These are phyloP conservation scores for Kickxella alabastrina DNA, from an alignment of 192 early-diverging fungal species.

Conservation along the genomic window DNA sequence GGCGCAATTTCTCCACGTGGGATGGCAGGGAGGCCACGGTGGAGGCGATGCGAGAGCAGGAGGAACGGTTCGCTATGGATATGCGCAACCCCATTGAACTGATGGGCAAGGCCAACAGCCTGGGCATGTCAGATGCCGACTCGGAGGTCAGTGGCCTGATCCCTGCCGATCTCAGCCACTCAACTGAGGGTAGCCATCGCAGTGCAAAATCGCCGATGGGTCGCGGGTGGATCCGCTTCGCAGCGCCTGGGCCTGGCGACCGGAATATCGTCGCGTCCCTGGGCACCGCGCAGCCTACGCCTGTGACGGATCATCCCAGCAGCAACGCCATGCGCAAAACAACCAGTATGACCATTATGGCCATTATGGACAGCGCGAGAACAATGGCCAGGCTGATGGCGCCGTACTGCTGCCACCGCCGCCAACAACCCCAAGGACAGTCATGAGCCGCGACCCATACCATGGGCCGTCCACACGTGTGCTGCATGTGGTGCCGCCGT, in stretches of 20 bases:
- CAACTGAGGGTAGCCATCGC: too few species aligned
- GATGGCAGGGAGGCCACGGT: slow-evolving; percentile 43
- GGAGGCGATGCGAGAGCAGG: slow-evolving; percentile 31
- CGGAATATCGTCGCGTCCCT: too few species aligned
- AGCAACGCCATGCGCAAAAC: too few species aligned
- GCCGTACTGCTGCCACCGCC: too few species aligned
- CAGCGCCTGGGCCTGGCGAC: too few species aligned
- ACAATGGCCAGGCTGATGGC: too few species aligned
- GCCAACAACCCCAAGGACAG: slow-evolving; percentile 45
- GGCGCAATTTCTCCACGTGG: slow-evolving; percentile 29
- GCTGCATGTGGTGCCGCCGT: slow-evolving; percentile 29
- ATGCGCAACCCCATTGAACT: slow-evolving; percentile 28
- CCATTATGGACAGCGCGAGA: too few species aligned
- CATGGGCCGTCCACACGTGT: slow-evolving; percentile 27
- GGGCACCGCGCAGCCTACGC: too few species aligned
- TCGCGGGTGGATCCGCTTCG: too few species aligned
- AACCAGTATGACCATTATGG: slow-evolving; percentile 1
- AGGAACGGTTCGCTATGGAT: slow-evolving; percentile 8
- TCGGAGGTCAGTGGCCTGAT: slow-evolving; percentile 40
- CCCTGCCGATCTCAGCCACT: too few species aligned
- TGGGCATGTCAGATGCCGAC: slow-evolving; percentile 26
- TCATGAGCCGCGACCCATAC: slow-evolving; percentile 28
- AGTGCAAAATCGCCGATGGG: too few species aligned
- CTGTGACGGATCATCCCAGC: too few species aligned
- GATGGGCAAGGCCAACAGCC: slow-evolving; percentile 35